A percentile compares a stretch with the other conserved stretches of the same genome.
phyloP scores from a whole-genome alignment of 2,329 filamentous ascomycete species.

The Xylaria sp. region DNA sequence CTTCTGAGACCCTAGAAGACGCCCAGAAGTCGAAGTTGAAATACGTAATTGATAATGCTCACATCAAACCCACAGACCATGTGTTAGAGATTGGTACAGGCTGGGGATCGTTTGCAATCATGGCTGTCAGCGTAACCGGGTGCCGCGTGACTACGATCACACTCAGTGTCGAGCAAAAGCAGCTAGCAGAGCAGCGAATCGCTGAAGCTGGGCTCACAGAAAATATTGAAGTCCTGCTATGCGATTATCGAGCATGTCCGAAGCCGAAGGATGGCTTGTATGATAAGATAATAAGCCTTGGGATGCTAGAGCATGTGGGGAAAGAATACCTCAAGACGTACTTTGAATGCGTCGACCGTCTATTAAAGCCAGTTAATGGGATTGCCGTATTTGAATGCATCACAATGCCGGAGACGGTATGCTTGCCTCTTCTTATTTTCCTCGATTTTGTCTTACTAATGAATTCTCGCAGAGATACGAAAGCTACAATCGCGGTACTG shows the following conservation, averaged over 20 bases:
- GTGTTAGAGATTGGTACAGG: not conserved
- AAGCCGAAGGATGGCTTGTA: not conserved
- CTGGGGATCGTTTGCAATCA: conserved; percentile 2
- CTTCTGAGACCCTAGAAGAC: not conserved
- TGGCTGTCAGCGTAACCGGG: not conserved
- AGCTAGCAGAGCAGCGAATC: not conserved
- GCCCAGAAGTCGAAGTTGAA: not conserved
- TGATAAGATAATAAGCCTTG: conserved; percentile 1
- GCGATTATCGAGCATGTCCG: not conserved
- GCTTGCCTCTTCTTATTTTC: not conserved
- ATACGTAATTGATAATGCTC: not conserved
- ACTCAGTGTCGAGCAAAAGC: not conserved
- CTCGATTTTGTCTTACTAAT: not conserved
- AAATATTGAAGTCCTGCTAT: not conserved
- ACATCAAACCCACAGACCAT: not conserved
- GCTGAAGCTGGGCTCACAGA: not conserved
- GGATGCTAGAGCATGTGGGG: not conserved
- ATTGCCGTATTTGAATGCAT: not conserved
- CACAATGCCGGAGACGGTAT: not conserved
- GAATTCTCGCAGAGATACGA: not conserved
- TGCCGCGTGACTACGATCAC: not conserved
- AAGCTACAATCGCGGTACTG: not conserved
- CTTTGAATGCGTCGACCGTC: not conserved
- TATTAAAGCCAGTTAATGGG: not conserved
- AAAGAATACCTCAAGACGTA: not conserved